These are phyloP conservation scores for Solanum infundibuliforme DNA, from an alignment of 257 asterid genomes.

Conservation along the genomic window DNA sequence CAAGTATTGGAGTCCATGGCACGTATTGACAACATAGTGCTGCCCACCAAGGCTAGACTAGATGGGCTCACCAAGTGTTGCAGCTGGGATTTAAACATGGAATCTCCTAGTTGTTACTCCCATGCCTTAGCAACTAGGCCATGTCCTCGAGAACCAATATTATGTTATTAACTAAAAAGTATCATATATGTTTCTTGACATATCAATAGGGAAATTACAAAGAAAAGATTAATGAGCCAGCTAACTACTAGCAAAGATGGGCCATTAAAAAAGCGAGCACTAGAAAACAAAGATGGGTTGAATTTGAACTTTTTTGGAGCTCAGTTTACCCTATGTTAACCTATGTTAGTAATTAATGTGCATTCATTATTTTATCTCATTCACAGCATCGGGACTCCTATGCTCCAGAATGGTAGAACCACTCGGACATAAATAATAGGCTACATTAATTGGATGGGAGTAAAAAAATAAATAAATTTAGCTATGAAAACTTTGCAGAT, in stretches of 20 bases:
- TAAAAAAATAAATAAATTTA: neutral
- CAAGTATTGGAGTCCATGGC: neutral
- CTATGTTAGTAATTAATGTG: neutral
- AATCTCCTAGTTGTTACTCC: neutral
- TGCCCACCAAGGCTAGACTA: neutral
- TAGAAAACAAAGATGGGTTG: neutral
- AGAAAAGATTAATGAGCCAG: conserved; percentile 5
- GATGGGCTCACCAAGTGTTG: neutral
- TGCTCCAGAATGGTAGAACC: conserved; percentile 2
- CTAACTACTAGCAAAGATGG: neutral
- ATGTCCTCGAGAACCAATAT: neutral
- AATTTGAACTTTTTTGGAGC: neutral
- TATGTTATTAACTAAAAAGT: neutral
- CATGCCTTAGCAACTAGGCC: neutral
- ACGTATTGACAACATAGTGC: neutral
- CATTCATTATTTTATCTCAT: neutral
- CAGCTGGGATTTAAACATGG: neutral
- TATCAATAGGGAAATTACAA: neutral
- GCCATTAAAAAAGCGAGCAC: neutral
- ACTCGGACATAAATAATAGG: conserved; percentile 17
- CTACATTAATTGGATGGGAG: neutral
- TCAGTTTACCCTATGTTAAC: neutral
- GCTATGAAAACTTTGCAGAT: neutral
- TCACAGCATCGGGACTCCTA: conserved; percentile 8
- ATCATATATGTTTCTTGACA: neutral